Percentiles rank a stretch among this genome's conserved stretches.
Conservation (phyloP, 2,329 filamentous ascomycete species). For the Westerdykella ornata region DNA sequence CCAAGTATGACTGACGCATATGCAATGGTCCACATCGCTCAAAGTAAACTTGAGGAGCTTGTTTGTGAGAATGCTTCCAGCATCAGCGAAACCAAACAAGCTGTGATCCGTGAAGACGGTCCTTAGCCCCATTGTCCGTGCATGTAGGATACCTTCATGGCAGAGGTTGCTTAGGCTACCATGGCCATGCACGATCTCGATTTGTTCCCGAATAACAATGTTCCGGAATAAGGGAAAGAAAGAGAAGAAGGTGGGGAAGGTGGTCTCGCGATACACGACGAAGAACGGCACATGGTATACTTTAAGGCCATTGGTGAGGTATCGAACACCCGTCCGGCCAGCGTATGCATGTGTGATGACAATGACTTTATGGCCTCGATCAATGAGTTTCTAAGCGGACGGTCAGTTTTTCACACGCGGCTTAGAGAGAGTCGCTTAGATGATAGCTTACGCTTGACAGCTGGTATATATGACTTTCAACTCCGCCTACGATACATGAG, state of each 20-base stretch:
- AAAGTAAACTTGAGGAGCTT: constrained; percentile 93
- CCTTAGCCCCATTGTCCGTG: constrained; percentile 87
- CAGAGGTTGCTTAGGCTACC: constrained; percentile 87
- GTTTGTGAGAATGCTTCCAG: constrained; percentile 90
- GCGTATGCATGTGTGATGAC: constrained; percentile 95
- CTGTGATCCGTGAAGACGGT: constrained; percentile 98
- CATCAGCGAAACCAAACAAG: constrained; percentile 94
- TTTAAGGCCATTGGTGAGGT: constrained; percentile 94
- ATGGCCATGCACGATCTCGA: constrained; percentile 98
- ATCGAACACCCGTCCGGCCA: constrained; percentile 83
- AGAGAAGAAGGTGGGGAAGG: constrained; percentile 94
- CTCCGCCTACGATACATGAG: constrained; percentile 53
- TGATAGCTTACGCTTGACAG: constrained; percentile 59
- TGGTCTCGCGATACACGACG: constrained; percentile 87
- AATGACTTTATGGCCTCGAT: constrained; percentile 95
- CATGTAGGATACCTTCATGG: constrained; percentile 91
- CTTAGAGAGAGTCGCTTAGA: background rate
- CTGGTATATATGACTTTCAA: constrained; percentile 98
- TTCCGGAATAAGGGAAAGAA: constrained; percentile 98
- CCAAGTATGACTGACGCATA: constrained; percentile 98
- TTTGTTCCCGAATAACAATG: constrained; percentile 87
- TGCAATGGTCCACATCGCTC: constrained; percentile 96
- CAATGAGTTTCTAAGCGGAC: constrained; percentile 68
- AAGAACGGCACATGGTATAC: constrained; percentile 97
- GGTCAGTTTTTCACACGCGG: too few relatives aligned